Conservation (phyloP, 176 grass and related monocot genomes). For the Carex littledalei region DNA sequence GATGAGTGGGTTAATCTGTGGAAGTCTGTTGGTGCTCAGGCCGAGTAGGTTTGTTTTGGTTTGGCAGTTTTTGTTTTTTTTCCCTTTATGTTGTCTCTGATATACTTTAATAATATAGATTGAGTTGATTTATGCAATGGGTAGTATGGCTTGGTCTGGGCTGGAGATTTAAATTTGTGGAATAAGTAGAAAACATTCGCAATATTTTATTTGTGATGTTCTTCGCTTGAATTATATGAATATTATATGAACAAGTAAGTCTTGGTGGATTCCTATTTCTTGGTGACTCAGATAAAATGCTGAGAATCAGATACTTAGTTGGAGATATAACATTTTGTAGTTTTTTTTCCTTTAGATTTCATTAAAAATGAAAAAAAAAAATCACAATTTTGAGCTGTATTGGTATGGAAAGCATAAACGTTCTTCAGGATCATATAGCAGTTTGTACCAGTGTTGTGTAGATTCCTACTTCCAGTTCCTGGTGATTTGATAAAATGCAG, state of each 20-base stretch:
- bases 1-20: slow-evolving; percentile 78
- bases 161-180: not conserved
- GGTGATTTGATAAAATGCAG: no score
- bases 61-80: not conserved
- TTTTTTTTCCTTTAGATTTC: not conserved
- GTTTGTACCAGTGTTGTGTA: not conserved
- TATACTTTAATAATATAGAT: not conserved
- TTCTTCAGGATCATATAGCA: not conserved
- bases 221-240: not conserved
- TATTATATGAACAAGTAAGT: not conserved
- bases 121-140: not conserved
- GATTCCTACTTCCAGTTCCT: not conserved
- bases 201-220: not conserved
- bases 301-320: not conserved
- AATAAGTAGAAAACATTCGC: not conserved
- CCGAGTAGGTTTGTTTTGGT: slow-evolving; percentile 14
- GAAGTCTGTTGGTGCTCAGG: slow-evolving; percentile 48
- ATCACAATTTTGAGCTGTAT: no score
- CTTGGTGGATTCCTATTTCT: not conserved
- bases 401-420: no score
- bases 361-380: no score
- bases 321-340: not conserved
- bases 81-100: not conserved
- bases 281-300: not conserved
- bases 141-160: not conserved